Conservation (phyloP, 306 rosid genomes). For the Ormosia semicastrata region DNA sequence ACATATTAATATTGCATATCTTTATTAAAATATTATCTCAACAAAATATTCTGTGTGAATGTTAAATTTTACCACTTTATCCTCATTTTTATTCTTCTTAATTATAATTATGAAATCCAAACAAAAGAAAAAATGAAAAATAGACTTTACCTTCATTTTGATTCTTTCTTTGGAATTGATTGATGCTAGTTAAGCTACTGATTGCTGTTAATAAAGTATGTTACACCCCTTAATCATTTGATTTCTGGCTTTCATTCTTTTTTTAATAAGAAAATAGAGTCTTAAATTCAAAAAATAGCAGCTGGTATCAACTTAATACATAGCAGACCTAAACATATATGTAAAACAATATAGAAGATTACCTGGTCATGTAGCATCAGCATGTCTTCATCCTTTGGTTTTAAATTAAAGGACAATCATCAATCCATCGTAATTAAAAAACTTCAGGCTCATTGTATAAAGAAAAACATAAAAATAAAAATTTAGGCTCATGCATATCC, state of each 20-base stretch:
- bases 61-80: background rate
- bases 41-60: background rate
- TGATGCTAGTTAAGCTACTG: background rate
- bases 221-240: background rate
- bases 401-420: background rate
- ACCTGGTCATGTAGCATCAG: background rate
- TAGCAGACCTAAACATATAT: background rate
- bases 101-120: background rate
- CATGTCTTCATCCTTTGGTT: background rate
- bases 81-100: background rate
- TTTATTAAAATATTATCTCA: background rate
- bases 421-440: background rate
- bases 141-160: background rate
- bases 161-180: background rate
- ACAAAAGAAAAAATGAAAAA: background rate
- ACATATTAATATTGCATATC: background rate
- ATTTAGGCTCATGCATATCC: constrained; percentile 9
- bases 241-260: background rate
- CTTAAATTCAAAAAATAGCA: background rate
- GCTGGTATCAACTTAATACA: background rate
- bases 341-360: background rate
- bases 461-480: too few relatives aligned
- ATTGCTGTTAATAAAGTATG: background rate
- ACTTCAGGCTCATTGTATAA: background rate
- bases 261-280: background rate